Base-by-base conservation (phyloP, 2,329 filamentous ascomycete species). In the Pezicula neosporulosa region DNA sequence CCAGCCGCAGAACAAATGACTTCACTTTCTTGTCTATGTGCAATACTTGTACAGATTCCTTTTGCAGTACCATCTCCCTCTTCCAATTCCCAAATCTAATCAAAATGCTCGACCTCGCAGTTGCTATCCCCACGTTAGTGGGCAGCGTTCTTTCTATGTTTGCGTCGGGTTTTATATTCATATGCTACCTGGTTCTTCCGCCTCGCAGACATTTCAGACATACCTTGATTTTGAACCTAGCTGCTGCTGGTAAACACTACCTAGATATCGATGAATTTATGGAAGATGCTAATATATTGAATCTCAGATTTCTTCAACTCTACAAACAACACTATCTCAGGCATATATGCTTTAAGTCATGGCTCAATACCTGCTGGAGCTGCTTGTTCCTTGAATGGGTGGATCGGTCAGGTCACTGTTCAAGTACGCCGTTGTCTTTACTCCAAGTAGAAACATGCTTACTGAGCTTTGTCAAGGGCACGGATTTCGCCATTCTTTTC, bases 381-480 rank as follows among this genome's bases (percentile, higher is more conserved):
- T 0, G 67, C 66, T 3, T 77, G 74, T 55, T 64, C 63, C 8
- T 50, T 69, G 16, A 77, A 76, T 56, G 74, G 72, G 35, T 74
- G 70, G 61, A 54, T 75, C 36, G 72, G 72, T 21, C 75, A 77
- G 49, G 63, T 75, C 43, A 73, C 70, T 2, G 73, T 75, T 12
- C 73, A 76, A 50, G 56, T 56, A 42, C n/a, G 44, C 16, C n/a
- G 44, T 13, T 7, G 21, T 27, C 6, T 12, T 8, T 8, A 15
- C 19, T 28, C 12, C 6, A 16, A n/a, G 6, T 3, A 35, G 8
- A 36, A 19, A 36, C 18, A 27, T 18, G 36, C 24, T 47, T 12
- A 47, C 9, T 13, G 15, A 33, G 30, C 30, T 33, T 33, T 2
- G 24, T 4, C 4, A 10, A 58, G 58, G 69, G 70, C 3, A 65